Percentiles rank a stretch among this genome's conserved stretches.
phyloP scores from a whole-genome alignment of 257 asterid genomes.

The Rubia yunnanensis region DNA sequence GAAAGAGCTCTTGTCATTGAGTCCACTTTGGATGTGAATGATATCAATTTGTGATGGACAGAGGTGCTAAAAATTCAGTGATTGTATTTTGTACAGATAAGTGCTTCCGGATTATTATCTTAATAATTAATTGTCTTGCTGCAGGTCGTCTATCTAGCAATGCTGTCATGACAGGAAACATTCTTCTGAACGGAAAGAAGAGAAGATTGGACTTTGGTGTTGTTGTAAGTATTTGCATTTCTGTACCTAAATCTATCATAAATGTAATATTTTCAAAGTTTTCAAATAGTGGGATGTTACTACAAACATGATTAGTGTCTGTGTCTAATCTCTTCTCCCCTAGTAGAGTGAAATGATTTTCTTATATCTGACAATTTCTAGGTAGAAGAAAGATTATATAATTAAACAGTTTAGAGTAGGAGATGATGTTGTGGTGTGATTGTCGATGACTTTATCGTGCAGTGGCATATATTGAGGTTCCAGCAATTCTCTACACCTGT shows the following conservation, averaged over 20 bases:
- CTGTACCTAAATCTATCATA: background rate
- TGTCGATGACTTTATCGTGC: too few relatives aligned
- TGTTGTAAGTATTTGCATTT: conserved; percentile 46
- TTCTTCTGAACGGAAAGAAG: conserved; percentile 88
- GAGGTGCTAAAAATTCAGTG: background rate
- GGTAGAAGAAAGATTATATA: background rate
- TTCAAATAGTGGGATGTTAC: background rate
- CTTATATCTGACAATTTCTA: background rate
- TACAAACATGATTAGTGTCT: background rate
- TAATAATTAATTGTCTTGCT: background rate
- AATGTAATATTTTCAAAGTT: background rate
- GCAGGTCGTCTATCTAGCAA: conserved; percentile 84
- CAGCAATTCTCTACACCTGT: too few relatives aligned
- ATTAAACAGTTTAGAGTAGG: background rate
- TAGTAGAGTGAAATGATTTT: background rate
- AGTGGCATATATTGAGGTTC: too few relatives aligned
- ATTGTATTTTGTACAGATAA: background rate
- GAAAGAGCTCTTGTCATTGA: too few relatives aligned
- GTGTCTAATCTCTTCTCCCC: background rate
- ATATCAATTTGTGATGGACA: background rate
- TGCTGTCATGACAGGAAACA: conserved; percentile 77
- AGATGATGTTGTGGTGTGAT: too few relatives aligned
- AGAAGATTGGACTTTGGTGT: conserved; percentile 63
- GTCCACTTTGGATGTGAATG: too few relatives aligned
- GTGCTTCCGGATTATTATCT: too few relatives aligned